Evolutionary conservation across 1,284 basidiomycete species (phyloP).

Genomic region (Cystobasidium pallidum): DNA sequence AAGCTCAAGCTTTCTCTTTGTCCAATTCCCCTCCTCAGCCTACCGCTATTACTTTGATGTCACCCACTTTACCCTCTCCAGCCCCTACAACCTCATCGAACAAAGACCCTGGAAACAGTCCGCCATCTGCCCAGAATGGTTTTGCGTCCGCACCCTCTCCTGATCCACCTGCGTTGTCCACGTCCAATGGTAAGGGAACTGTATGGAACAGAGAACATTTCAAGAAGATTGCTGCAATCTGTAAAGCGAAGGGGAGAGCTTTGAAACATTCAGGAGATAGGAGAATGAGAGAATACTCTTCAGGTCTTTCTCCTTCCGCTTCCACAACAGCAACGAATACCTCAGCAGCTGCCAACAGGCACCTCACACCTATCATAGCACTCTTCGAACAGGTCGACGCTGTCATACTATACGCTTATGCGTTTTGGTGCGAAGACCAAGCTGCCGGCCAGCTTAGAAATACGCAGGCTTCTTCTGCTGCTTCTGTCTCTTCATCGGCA

Average conservation of each 20-base stretch:
- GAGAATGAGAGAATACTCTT: constrained; percentile 39
- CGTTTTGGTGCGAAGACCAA: constrained; percentile 61
- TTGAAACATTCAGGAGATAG: constrained; percentile 56
- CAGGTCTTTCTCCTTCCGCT: not conserved
- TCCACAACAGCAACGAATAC: not conserved
- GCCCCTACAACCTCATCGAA: constrained; percentile 5
- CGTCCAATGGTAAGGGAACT: not conserved
- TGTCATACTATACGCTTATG: constrained; percentile 60
- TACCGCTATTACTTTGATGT: not conserved
- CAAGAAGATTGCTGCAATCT: constrained; percentile 24
- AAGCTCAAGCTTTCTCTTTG: not conserved
- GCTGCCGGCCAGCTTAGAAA: constrained; percentile 38
- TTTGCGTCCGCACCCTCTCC: constrained; percentile 12
- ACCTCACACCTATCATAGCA: constrained; percentile 52
- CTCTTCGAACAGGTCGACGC: constrained; percentile 60
- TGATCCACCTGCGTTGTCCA: not conserved
- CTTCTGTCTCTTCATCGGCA: not conserved
- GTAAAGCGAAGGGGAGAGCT: constrained; percentile 50
- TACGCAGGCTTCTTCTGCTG: constrained; percentile 19
- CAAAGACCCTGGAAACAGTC: not conserved
- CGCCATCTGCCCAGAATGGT: not conserved
- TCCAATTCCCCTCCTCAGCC: not conserved
- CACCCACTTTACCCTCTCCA: constrained; percentile 21
- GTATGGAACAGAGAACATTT: constrained; percentile 18
- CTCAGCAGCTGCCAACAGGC: constrained; percentile 2